Evolutionary conservation across 495 filamentous ascomycete species (phyloP).

Genomic region (Neurospora sp.): DNA sequence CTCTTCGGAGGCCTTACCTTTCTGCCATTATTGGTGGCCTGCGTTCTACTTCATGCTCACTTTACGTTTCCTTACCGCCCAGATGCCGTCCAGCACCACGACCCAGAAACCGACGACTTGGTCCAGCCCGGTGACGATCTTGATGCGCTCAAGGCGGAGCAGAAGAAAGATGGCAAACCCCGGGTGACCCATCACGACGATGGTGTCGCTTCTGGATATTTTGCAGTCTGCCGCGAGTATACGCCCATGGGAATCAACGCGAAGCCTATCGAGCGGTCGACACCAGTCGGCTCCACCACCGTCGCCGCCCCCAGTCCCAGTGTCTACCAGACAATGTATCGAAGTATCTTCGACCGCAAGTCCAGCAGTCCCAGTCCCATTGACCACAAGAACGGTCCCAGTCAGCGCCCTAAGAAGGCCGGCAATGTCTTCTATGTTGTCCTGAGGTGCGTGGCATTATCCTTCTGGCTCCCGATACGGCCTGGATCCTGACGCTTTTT

Average conservation of each 20-base stretch:
- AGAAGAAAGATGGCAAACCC: conserved; percentile 35
- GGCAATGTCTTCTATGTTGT: conserved; percentile 94
- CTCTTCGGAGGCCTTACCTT: conserved; percentile 86
- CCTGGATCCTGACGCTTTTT: conserved; percentile 4
- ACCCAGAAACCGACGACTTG: conserved; percentile 26
- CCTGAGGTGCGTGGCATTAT: conserved; percentile 48
- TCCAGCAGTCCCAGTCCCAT: conserved; percentile 35
- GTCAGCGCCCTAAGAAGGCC: conserved; percentile 59
- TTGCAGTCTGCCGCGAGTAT: conserved; percentile 89
- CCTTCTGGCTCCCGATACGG: background rate
- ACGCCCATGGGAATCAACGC: conserved; percentile 83
- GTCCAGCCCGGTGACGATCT: conserved; percentile 40
- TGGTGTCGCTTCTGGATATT: conserved; percentile 89
- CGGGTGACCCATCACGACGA: conserved; percentile 45
- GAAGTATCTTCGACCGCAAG: conserved; percentile 88
- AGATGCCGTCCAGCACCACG: conserved; percentile 17
- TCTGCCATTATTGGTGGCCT: conserved; percentile 60
- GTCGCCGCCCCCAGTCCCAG: conserved; percentile 69
- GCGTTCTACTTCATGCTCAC: conserved; percentile 58
- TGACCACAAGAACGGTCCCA: conserved; percentile 34
- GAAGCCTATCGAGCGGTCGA: conserved; percentile 79
- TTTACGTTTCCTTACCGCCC: conserved; percentile 50
- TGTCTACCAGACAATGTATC: conserved; percentile 96
- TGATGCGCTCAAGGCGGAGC: conserved; percentile 33
- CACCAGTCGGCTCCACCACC: conserved; percentile 60